phyloP scores from a whole-genome alignment of 208 protist species.

The Leishmania aethiopica region DNA sequence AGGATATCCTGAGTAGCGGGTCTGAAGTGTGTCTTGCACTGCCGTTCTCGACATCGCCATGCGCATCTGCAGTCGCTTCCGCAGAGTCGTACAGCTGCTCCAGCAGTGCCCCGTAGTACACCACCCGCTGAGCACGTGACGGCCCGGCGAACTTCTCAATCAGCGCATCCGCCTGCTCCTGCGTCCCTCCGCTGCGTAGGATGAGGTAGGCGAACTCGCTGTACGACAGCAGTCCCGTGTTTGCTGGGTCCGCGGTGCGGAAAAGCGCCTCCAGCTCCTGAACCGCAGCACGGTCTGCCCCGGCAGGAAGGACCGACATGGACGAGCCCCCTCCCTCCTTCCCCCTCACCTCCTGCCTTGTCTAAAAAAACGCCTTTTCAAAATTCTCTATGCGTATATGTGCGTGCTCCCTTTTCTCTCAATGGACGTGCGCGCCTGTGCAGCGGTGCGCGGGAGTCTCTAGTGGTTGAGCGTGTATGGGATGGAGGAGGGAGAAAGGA shows the following conservation, averaged over 20 bases:
- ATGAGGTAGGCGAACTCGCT: slow-evolving; percentile 38
- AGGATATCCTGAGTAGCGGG: not conserved
- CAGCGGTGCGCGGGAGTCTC: not conserved
- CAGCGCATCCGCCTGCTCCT: slow-evolving; percentile 38
- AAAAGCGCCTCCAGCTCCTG: slow-evolving; percentile 33
- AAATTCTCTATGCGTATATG: slow-evolving; percentile 21
- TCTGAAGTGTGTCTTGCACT: not conserved
- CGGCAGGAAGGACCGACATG: slow-evolving; percentile 6
- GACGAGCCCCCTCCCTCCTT: not conserved
- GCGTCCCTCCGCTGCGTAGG: slow-evolving; percentile 31
- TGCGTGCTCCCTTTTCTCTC: slow-evolving; percentile 1
- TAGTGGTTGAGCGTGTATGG: slow-evolving; percentile 1
- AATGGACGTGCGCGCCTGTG: too few relatives aligned
- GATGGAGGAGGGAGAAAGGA: not conserved
- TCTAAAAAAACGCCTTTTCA: not conserved
- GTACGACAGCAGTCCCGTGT: slow-evolving; percentile 33
- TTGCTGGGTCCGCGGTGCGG: slow-evolving; percentile 15
- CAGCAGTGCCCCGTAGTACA: slow-evolving; percentile 30
- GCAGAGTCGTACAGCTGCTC: slow-evolving; percentile 24
- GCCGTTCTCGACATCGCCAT: not conserved
- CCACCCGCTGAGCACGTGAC: slow-evolving; percentile 17
- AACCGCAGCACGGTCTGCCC: slow-evolving; percentile 13
- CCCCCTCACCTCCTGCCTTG: not conserved
- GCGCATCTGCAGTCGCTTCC: not conserved
- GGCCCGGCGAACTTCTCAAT: slow-evolving; percentile 30